Evolutionary conservation across 306 rosid genomes (phyloP).

Genomic region (Adenanthera pavonina): DNA sequence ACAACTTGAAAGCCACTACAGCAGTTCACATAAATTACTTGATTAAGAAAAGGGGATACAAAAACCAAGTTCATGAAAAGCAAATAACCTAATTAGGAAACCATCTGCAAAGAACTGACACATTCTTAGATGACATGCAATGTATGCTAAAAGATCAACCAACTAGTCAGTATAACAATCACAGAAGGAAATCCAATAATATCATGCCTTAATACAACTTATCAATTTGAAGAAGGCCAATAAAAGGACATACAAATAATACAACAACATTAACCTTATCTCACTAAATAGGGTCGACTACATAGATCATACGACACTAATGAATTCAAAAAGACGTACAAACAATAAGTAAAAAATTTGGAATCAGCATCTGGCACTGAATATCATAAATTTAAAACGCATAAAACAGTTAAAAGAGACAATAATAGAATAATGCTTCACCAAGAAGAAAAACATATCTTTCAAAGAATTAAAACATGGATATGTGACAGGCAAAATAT

Average conservation of each 20-base stretch:
- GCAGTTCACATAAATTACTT: conserved; percentile 45
- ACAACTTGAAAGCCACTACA: conserved; percentile 94
- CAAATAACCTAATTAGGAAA: conserved; percentile 12
- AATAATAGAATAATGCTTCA: not conserved
- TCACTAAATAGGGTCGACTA: no score
- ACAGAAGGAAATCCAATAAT: conserved; percentile 3
- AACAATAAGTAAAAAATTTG: not conserved
- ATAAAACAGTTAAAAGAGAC: not conserved
- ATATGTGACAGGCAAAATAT: not conserved
- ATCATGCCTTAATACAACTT: not conserved
- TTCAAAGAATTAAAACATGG: not conserved
- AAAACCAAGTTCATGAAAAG: conserved; percentile 28
- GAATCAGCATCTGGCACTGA: not conserved
- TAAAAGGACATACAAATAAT: not conserved
- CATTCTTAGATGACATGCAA: not conserved
- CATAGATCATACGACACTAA: no score
- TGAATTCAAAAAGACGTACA: not conserved
- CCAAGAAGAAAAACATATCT: not conserved
- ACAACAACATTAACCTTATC: no score
- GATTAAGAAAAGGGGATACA: conserved; percentile 33
- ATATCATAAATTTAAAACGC: not conserved
- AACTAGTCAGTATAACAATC: not conserved
- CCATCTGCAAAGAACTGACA: conserved; percentile 12
- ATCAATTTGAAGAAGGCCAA: conserved; percentile 13
- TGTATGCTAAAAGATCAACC: not conserved